phyloP scores from a whole-genome alignment of 2,329 filamentous ascomycete species.

The Madurella fahalii region DNA sequence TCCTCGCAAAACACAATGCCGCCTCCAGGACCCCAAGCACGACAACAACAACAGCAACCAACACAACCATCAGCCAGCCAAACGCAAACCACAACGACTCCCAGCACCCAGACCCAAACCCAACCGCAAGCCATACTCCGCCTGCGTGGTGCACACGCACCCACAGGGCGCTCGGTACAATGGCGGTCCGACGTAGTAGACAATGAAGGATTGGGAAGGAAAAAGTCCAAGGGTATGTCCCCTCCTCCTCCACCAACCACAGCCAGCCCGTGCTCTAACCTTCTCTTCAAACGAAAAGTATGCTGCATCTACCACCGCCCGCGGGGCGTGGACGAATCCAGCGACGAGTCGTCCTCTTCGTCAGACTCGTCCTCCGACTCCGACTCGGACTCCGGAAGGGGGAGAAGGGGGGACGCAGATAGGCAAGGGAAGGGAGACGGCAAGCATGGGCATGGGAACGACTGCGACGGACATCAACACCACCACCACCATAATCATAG shows the following conservation, averaged over 20 bases:
- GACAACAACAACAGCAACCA: conserved; percentile 15
- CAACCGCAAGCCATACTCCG: conserved; percentile 42
- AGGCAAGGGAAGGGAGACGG: conserved; percentile 16
- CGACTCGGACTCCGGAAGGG: conserved; percentile 40
- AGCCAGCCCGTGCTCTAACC: neutral
- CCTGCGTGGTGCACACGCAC: conserved; percentile 46
- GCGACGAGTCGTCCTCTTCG: conserved; percentile 60
- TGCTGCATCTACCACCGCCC: conserved; percentile 98
- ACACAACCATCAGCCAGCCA: conserved; percentile 13
- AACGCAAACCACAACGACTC: conserved; percentile 12
- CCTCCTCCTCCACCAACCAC: neutral
- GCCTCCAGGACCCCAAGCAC: conserved; percentile 6
- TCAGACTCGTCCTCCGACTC: conserved; percentile 50
- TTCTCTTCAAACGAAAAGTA: conserved; percentile 49
- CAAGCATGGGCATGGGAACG: conserved; percentile 30
- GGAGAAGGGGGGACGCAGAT: conserved; percentile 2
- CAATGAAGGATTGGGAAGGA: conserved; percentile 91
- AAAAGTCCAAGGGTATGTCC: conserved; percentile 79
- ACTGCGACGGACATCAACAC: conserved; percentile 32
- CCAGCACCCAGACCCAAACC: conserved; percentile 13
- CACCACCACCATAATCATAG: conserved; percentile 33
- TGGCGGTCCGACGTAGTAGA: conserved; percentile 94
- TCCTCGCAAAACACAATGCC: conserved; percentile 15
- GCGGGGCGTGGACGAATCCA: conserved; percentile 76
- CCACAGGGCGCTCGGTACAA: conserved; percentile 62